Conservation (phyloP, 305 asterid species). For the Fraxinus xanthoxyloides region DNA sequence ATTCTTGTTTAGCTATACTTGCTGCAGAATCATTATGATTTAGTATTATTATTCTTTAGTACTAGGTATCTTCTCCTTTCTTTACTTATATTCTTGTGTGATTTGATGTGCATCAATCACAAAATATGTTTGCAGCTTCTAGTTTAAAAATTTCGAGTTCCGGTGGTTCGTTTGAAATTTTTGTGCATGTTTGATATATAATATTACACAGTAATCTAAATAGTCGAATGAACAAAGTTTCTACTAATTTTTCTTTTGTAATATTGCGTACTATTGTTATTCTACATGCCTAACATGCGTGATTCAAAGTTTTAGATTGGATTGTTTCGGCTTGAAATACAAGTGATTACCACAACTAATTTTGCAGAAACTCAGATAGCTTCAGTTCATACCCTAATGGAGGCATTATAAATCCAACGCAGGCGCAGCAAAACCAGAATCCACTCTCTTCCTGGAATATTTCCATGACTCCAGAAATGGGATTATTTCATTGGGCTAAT, state of each 20-base stretch:
- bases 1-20: constrained; percentile 26
- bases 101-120: constrained; percentile 39
- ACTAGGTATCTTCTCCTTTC: constrained; percentile 33
- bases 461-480: constrained; percentile 48
- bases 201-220: not conserved
- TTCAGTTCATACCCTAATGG: constrained; percentile 30
- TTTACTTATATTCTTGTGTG: constrained; percentile 31
- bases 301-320: not conserved
- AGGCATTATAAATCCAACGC: constrained; percentile 26
- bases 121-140: constrained; percentile 17
- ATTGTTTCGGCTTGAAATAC: not conserved
- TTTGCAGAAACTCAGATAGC: constrained; percentile 37
- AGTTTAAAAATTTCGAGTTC: not conserved
- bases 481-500: constrained; percentile 41
- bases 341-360: not conserved
- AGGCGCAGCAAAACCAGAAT: constrained; percentile 34
- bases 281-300: not conserved
- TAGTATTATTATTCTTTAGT: constrained; percentile 7
- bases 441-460: constrained; percentile 31
- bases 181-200: not conserved
- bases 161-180: not conserved
- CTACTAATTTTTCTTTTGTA: not conserved
- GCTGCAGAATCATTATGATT: constrained; percentile 23
- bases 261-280: not conserved
- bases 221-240: not conserved